Evolutionary conservation across 176 grass and related monocot species (phyloP), one percentile per base, ranked within the genome.

Genomic region (Leersia perrieri): DNA sequence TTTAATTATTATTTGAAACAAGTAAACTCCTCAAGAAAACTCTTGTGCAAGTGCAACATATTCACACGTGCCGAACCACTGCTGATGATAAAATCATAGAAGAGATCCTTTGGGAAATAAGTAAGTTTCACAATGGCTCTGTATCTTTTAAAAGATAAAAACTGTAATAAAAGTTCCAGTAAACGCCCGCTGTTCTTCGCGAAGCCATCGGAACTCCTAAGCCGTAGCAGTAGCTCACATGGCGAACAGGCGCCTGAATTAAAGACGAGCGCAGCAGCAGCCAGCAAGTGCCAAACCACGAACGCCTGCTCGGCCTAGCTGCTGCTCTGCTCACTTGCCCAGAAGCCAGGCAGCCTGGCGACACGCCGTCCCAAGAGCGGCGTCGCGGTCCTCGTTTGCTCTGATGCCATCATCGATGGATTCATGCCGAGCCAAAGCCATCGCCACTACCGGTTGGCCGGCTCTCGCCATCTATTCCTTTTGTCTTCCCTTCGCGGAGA

Each of bases 391-490:
- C 39, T 41, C 42, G 42, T 3, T 22, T 22, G 51, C 53, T 25
- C 8, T 58, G 53, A 58, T 25, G 53, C 53, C 53, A 55, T 55
- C 53, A n/a, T n/a, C n/a, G n/a, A n/a, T n/a, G n/a, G 7, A 57
- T 57, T 18, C 47, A 22, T 23, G 51, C 51, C 51, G 23, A 9
- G 51, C 22, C 12, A 3, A 57, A 9, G 51, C 22, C 12, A 3
- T 16, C 18, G 42, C 65, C 41, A 32, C 44, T 41, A 47, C 29
- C 41, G 30, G 64, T 38, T 30, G 77, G 31, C 4, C 5, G 12
- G 7, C 49, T 44, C 42, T 45, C 42, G 3, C 71, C 55, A 26
- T 39, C 82, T 69, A 72, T 77, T 85, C 78, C 77, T 75, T 85
- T 85, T 72, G 82, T 89, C 83, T 72, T 33, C 2, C 66, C 66